Base-by-base conservation (phyloP, 2,329 filamentous ascomycete species). In the Fusarium graminum region DNA sequence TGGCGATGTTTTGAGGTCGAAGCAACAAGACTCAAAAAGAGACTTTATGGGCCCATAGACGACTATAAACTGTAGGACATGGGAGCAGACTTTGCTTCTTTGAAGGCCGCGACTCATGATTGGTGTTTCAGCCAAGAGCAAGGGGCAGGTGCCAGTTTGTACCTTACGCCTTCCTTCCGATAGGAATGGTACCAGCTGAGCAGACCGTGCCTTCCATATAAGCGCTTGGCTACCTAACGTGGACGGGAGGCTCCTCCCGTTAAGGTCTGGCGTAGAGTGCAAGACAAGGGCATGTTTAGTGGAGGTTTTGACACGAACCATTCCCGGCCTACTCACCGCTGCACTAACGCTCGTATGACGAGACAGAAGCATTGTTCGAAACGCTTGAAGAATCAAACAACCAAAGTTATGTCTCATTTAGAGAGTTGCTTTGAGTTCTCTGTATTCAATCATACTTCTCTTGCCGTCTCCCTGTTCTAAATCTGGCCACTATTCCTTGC, bases 281-380 rank as follows among this genome's bases (percentile, higher is more conserved):
- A 38, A 14, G 55, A 29, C 45, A 60, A 36, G 57, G 57, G 55
- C 41, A 40, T 52, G 40, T 62, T 55, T 36, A 50, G 51, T 46
- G 43, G 50, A 42, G 50, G 45, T 39, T 40, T 39, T 39, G 29
- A 19, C 40, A 34, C 16, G 39, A 42, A 38, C 19, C 26, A 19
- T 56, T 17, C 52, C 13, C 32, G 16, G 45, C 10, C 22, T 16
- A 22, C 32, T 36, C 32, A 36, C 32, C 32, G 32, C 34, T 55
- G 38, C 38, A 36, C 39, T 49, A 43, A 40, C 54, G 39, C 40
- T 50, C 22, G 28, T 17, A 4, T 30, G 30, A 50, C n/a, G 46
- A 36, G 42, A 59, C 58, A 64, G 42, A 40, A 49, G 49, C 53
- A 43, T 65, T 65, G 59, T 60, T 60, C 44, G 39, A 67, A 65